phyloP scores from a whole-genome alignment of 345 rosid genomes.

The Iberis pinnata region DNA sequence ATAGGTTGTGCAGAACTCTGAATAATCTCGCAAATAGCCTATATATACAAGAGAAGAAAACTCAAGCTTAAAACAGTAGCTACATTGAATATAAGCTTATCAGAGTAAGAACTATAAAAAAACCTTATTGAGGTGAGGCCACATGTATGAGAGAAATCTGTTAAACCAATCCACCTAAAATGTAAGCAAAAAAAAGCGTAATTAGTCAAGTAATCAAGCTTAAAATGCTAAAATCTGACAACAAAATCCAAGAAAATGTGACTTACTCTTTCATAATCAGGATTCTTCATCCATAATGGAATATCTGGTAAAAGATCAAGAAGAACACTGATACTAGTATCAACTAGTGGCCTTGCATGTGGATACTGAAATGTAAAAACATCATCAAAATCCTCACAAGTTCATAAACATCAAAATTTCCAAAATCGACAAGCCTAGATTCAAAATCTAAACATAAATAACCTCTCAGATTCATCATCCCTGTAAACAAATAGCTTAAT shows the following conservation, averaged over 20 bases:
- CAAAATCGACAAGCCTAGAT: neutral
- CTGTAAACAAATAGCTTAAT: constrained; percentile 12
- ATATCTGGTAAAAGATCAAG: constrained; percentile 56
- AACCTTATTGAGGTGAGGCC: constrained; percentile 82
- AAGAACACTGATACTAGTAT: constrained; percentile 38
- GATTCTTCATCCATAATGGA: constrained; percentile 71
- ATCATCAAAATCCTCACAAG: too few species aligned
- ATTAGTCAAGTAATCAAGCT: neutral
- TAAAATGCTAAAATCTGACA: neutral
- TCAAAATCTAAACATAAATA: neutral
- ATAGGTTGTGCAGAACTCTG: constrained; percentile 43
- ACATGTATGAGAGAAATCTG: constrained; percentile 51
- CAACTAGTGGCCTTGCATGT: constrained; percentile 36
- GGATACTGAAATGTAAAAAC: constrained; percentile 41
- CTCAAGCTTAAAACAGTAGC: neutral
- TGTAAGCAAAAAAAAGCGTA: neutral
- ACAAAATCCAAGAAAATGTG: neutral
- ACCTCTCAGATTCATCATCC: neutral
- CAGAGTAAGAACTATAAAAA: neutral
- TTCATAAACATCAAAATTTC: too few species aligned
- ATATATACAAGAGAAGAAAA: constrained; percentile 26
- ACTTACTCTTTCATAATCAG: constrained; percentile 64
- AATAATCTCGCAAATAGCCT: constrained; percentile 54
- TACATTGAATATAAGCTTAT: neutral
- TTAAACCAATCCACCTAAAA: constrained; percentile 72